Conservation (phyloP, 192 early-diverging fungal species). For the Podila horticola region DNA sequence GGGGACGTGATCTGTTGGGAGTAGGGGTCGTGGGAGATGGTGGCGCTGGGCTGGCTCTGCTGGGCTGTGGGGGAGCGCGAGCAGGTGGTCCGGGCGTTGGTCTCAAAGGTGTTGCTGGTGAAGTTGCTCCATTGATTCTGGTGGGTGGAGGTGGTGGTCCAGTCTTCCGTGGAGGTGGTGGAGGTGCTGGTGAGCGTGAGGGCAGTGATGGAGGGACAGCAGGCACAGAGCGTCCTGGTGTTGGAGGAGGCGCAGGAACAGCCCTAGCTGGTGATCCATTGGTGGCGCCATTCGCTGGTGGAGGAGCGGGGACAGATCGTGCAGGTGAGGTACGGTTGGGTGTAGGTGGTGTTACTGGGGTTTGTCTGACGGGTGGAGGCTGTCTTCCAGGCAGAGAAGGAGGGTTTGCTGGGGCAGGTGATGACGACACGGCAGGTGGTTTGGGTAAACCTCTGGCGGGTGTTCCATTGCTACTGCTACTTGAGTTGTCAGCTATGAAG, state of each 20-base stretch:
- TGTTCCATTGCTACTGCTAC: slow-evolving; percentile 33
- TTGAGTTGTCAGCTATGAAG: slow-evolving; percentile 24
- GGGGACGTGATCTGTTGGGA: slow-evolving; percentile 32
- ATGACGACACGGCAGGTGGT: slow-evolving; percentile 31
- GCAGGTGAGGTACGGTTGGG: slow-evolving; percentile 30
- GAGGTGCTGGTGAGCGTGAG: slow-evolving; percentile 9
- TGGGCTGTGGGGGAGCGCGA: slow-evolving; percentile 28
- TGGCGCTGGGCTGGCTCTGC: slow-evolving; percentile 23
- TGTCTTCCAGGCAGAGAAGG: slow-evolving; percentile 34
- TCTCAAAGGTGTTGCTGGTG: slow-evolving; percentile 21
- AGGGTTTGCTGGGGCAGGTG: slow-evolving; percentile 29
- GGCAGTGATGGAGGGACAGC: slow-evolving; percentile 24
- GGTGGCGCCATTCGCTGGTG: slow-evolving; percentile 29
- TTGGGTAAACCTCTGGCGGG: slow-evolving; percentile 40
- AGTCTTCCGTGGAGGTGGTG: slow-evolving; percentile 5
- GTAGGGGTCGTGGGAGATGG: slow-evolving; percentile 13
- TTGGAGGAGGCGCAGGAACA: slow-evolving; percentile 30
- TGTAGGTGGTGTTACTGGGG: slow-evolving; percentile 29
- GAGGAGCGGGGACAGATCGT: slow-evolving; percentile 28
- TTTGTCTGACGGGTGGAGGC: slow-evolving; percentile 25
- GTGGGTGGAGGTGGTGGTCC: slow-evolving; percentile 6
- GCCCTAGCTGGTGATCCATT: slow-evolving; percentile 21
- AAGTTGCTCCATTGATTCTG: slow-evolving; percentile 28
- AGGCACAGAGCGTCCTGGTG: slow-evolving; percentile 26
- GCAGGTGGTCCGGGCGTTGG: slow-evolving; percentile 33